Conservation (phyloP, 169 alveolate genomes). For the Babesia gibsoni region DNA sequence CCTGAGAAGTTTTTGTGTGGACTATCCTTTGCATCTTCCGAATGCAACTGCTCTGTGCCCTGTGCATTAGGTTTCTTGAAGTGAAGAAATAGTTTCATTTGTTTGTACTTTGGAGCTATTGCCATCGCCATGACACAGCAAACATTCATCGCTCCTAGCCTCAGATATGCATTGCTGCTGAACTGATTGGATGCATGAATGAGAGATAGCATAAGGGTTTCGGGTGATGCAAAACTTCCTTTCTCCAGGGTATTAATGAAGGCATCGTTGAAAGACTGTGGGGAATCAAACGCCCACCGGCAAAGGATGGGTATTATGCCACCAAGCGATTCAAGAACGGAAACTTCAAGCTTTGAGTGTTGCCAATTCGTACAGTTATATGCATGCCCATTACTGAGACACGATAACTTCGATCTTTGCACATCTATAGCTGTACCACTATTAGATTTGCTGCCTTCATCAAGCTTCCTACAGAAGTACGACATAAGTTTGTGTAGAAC, state of each 20-base stretch:
- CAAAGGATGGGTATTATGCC: not conserved
- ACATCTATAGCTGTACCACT: not conserved
- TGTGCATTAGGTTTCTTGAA: not conserved
- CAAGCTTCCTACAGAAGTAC: not conserved
- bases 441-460: constrained; percentile 6
- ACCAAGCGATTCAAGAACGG: not conserved
- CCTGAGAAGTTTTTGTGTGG: constrained; percentile 1
- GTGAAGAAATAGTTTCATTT: not conserved
- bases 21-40: not conserved
- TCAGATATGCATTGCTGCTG: constrained; percentile 25
- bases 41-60: not conserved
- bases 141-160: constrained; percentile 24
- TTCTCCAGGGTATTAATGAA: constrained; percentile 3
- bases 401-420: not conserved
- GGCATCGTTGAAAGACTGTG: constrained; percentile 20
- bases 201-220: constrained; percentile 9
- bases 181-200: constrained; percentile 6
- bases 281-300: constrained; percentile 34
- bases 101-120: not conserved
- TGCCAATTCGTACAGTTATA: not conserved
- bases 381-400: not conserved
- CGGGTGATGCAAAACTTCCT: not conserved
- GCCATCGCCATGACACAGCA: not conserved
- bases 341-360: not conserved
- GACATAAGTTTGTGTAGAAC: not conserved